Conservation (phyloP, 2,329 filamentous ascomycete species). For the Calonectria pteridis region DNA sequence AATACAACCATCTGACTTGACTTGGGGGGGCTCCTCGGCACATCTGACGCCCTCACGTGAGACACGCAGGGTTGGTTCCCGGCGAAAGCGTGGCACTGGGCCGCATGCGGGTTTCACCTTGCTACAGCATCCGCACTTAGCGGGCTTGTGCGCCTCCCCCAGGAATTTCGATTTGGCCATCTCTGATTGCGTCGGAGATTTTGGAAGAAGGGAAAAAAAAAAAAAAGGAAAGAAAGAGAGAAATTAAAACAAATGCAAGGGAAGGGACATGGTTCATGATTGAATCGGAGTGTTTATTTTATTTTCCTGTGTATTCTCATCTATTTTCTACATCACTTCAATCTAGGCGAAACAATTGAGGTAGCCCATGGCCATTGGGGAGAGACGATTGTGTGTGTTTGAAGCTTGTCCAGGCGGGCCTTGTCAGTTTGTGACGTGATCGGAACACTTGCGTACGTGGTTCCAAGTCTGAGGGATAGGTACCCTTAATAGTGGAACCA, state of each 20-base stretch:
- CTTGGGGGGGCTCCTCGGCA: background rate
- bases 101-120: constrained; percentile 3
- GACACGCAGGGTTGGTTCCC: background rate
- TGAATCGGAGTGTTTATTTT: background rate
- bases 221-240: background rate
- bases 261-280: background rate
- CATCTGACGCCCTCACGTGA: constrained; percentile 10
- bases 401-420: background rate
- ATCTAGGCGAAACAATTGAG: background rate
- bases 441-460: constrained; percentile 7
- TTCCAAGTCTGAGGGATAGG: constrained; percentile 4
- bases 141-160: background rate
- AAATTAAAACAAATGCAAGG: background rate
- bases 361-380: background rate
- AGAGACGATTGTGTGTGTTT: background rate
- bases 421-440: constrained; percentile 9
- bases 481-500: constrained; percentile 5
- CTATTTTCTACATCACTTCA: background rate
- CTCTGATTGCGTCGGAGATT: background rate
- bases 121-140: background rate
- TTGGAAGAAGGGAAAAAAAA: background rate
- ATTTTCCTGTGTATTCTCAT: background rate
- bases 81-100: background rate
- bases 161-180: background rate
- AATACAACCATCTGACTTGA: background rate